Evolutionary conservation across 1,139 yeast species (phyloP).

Genomic region (Suzukiozyma palmioleophila): DNA sequence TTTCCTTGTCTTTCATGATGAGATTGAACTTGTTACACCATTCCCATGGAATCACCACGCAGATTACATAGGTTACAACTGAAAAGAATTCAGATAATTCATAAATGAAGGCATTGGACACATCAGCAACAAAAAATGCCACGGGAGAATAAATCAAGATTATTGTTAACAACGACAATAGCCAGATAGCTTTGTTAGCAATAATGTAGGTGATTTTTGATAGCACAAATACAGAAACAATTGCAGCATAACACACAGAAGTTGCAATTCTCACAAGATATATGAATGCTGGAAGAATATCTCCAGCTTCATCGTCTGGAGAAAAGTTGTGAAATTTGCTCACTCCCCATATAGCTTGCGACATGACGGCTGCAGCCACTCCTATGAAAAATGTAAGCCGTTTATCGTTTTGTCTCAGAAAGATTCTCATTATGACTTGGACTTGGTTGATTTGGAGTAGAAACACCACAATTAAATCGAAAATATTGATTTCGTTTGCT

Average conservation of each 20-base stretch:
- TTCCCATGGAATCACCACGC: conserved; percentile 82
- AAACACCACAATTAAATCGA: conserved; percentile 61
- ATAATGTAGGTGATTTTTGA: conserved; percentile 54
- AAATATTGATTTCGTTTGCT: conserved; percentile 47
- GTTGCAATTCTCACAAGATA: conserved; percentile 74
- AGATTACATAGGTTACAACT: conserved; percentile 65
- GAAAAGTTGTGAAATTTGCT: conserved; percentile 45
- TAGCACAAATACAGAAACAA: conserved; percentile 56
- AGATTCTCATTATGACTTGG: conserved; percentile 68
- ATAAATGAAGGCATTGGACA: conserved; percentile 65
- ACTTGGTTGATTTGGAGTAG: conserved; percentile 70
- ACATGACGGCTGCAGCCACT: conserved; percentile 46
- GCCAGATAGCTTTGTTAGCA: conserved; percentile 43
- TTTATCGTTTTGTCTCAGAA: conserved; percentile 68
- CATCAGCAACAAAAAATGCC: conserved; percentile 74
- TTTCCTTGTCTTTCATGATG: conserved; percentile 62
- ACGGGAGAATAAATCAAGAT: conserved; percentile 60
- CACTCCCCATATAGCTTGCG: conserved; percentile 70
- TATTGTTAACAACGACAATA: conserved; percentile 57
- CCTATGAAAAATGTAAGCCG: conserved; percentile 64
- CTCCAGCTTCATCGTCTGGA: conserved; percentile 42
- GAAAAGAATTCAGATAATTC: conserved; percentile 71
- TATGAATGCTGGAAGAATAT: conserved; percentile 73
- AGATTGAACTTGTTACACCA: conserved; percentile 73
- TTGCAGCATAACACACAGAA: conserved; percentile 66